Conservation (phyloP, 495 filamentous ascomycete genomes). For the Tuber calosporum region DNA sequence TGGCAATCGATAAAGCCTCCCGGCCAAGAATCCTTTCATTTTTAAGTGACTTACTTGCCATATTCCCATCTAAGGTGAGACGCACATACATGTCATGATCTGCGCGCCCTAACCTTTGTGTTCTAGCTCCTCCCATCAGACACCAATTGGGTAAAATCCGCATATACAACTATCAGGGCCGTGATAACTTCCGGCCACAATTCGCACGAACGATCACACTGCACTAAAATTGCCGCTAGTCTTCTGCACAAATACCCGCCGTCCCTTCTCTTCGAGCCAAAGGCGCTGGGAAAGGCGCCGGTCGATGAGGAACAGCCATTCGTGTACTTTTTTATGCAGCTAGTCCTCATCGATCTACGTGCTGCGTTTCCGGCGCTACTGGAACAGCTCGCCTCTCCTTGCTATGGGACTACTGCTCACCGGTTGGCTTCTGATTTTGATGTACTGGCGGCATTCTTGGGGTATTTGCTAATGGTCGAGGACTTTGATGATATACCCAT, state of each 20-base stretch:
- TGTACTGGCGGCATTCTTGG: conserved; percentile 53
- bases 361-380: conserved; percentile 56
- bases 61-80: conserved; percentile 20
- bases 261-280: conserved; percentile 48
- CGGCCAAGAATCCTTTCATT: conserved; percentile 20
- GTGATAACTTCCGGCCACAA: conserved; percentile 49
- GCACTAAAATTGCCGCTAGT: conserved; percentile 49
- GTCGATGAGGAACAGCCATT: conserved; percentile 47
- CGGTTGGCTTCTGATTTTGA: conserved; percentile 56
- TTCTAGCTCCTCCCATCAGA: conserved; percentile 27
- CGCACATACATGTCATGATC: conserved; percentile 1
- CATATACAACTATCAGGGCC: conserved; percentile 46
- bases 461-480: conserved; percentile 51
- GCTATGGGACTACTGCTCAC: conserved; percentile 48
- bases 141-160: conserved; percentile 42
- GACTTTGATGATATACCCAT: conserved; percentile 37
- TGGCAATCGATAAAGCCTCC: conserved; percentile 4
- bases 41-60: conserved; percentile 27
- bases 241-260: conserved; percentile 51
- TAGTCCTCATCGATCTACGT: conserved; percentile 56
- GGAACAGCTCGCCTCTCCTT: conserved; percentile 48
- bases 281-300: conserved; percentile 16
- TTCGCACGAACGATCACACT: conserved; percentile 46
- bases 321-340: conserved; percentile 55
- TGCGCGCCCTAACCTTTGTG: neutral